Conservation (phyloP, 179 eudicot species). For the Sideroxylon spinosum region DNA sequence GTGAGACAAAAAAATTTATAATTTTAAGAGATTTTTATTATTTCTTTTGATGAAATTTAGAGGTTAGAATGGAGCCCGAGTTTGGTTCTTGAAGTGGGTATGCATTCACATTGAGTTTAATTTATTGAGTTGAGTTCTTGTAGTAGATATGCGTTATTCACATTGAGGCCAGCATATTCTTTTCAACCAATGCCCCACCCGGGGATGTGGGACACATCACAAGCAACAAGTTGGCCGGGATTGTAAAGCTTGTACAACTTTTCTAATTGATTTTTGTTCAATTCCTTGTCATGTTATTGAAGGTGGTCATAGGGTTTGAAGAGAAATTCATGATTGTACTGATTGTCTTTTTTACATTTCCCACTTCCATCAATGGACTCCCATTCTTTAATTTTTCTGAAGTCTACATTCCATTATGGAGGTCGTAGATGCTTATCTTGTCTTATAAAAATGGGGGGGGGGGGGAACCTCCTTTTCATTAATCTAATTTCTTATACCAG, state of each 20-base stretch:
- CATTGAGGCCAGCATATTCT: not conserved
- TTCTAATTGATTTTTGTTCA: not conserved
- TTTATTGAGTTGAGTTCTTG: not conserved
- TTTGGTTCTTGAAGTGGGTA: too few relatives aligned
- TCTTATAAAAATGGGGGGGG: not conserved
- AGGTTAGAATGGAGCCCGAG: too few relatives aligned
- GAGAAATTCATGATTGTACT: not conserved
- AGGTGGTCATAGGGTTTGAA: constrained; percentile 1
- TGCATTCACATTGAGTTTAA: too few relatives aligned
- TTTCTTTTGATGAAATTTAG: too few relatives aligned
- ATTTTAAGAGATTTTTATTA: too few relatives aligned
- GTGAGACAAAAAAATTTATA: too few relatives aligned
- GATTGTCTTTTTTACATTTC: not conserved
- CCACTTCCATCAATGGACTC: constrained; percentile 13
- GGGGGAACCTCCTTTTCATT: not conserved
- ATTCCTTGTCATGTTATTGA: constrained; percentile 1
- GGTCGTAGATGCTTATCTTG: constrained; percentile 17
- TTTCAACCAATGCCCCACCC: constrained; percentile 7
- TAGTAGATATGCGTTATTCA: not conserved
- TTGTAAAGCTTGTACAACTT: not conserved
- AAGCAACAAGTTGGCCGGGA: constrained; percentile 3
- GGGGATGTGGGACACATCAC: not conserved
- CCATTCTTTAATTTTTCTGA: not conserved
- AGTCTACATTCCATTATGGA: constrained; percentile 4
- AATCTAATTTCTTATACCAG: not conserved